Evolutionary conservation across 176 grass and related monocot genomes (phyloP), one percentile per base, ranked within the genome.

Genomic region (Cocos nucifera): DNA sequence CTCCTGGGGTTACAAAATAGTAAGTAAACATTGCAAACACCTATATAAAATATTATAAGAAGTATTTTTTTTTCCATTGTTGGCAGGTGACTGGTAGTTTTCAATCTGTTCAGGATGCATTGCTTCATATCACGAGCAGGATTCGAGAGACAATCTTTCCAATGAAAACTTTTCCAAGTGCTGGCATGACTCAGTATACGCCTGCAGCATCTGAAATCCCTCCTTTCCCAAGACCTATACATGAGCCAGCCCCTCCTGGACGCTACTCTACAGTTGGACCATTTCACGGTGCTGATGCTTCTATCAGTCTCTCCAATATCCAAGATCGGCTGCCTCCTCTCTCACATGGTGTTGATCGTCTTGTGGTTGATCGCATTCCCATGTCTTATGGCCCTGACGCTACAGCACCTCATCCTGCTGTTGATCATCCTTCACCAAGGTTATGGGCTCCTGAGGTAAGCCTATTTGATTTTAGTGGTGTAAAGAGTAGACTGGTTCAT

Each of bases 71-170:
- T 22, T 53, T 50, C 49, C 63, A 12, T 50, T 63, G 69, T 63
- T 83, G 61, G 32, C 73, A 89, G 85, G 80, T 84, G 64, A 84
- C 77, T 22, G 80, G 85, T 71, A 77, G 69, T 53, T 84, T 89
- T 51, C 80, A 84, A 54, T 83, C 80, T 63, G 79, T 89, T 61
- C 80, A 84, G 15, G 80, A 89, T 78, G 85, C 80, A 56, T 74
- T 89, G 61, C 57, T 77, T 75, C 80, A 77, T 53, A 84, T 89
- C 53, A 80, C 80, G 56, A 62, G 80, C 64, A 89, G 77, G 77
- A 84, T 89, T 59, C 75, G 85, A 61, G 85, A 89, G 19, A 55
- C 69, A 51, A 71, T 84, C 51, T 67, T 89, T 69, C 80, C 73
- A 24, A 5, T 55, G 5, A 89, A 75, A 64, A 65, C 69, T 29